These are phyloP conservation scores for Telopea speciosissima DNA, from an alignment of 177 flowering plant genomes.

Conservation along the genomic window DNA sequence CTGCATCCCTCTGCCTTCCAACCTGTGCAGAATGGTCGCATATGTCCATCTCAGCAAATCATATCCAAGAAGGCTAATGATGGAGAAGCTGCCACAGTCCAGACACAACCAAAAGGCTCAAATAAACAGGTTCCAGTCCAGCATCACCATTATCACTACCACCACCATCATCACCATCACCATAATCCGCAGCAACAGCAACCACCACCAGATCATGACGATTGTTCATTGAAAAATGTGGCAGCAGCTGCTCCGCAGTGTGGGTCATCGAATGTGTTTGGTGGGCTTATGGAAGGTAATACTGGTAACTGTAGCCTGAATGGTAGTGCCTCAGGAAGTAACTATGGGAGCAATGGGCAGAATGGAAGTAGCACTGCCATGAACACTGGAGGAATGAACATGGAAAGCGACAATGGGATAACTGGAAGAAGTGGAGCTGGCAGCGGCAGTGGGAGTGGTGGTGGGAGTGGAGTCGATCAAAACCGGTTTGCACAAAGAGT, in stretches of 20 bases:
- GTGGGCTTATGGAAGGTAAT: conserved; percentile 37
- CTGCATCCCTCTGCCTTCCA: conserved; percentile 29
- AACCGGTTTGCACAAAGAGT: conserved; percentile 43
- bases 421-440: conserved; percentile 39
- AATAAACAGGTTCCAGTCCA: conserved; percentile 37
- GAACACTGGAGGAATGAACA: conserved; percentile 41
- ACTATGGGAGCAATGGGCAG: conserved; percentile 54
- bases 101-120: conserved; percentile 25
- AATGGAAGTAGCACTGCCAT: conserved; percentile 48
- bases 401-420: conserved; percentile 44
- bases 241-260: conserved; percentile 36
- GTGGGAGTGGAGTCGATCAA: conserved; percentile 41
- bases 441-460: conserved; percentile 36
- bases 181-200: conserved; percentile 28
- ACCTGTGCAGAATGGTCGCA: conserved; percentile 22
- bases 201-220: conserved; percentile 21
- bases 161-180: conserved; percentile 41
- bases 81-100: conserved; percentile 13
- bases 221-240: conserved; percentile 28
- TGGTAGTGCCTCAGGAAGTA: conserved; percentile 71
- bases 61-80: conserved; percentile 29
- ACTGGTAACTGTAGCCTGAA: conserved; percentile 42
- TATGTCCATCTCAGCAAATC: conserved; percentile 22
- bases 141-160: conserved; percentile 46
- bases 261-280: conserved; percentile 48